A percentile compares a stretch with the other conserved stretches of the same genome.
These are phyloP conservation scores for Ceratonia siliqua DNA, from an alignment of 306 rosid species.

Conservation along the genomic window DNA sequence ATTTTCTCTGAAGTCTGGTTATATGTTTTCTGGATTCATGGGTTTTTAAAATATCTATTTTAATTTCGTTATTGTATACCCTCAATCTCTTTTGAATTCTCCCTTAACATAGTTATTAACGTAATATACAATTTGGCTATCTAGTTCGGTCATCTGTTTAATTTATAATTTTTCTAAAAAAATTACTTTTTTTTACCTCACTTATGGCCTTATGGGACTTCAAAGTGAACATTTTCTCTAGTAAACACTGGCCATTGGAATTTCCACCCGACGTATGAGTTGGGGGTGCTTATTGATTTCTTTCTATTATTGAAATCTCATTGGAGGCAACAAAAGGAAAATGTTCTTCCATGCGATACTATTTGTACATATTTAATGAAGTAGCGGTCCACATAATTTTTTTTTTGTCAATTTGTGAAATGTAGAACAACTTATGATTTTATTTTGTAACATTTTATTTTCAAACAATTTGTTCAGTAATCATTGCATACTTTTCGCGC, in stretches of 20 bases:
- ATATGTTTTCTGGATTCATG: background rate
- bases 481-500: background rate
- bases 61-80: background rate
- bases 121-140: background rate
- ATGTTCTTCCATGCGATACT: conserved; percentile 25
- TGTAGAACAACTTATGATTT: background rate
- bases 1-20: background rate
- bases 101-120: too few relatives aligned
- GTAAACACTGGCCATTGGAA: conserved; percentile 40
- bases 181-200: background rate
- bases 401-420: conserved; percentile 16
- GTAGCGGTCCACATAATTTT: background rate
- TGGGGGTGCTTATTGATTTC: conserved; percentile 27
- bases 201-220: conserved; percentile 14
- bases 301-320: conserved; percentile 29
- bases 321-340: conserved; percentile 39
- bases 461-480: background rate
- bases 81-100: background rate
- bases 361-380: background rate
- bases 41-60: background rate
- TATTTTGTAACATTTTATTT: conserved; percentile 15
- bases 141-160: background rate
- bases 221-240: conserved; percentile 27
- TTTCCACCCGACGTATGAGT: conserved; percentile 23
- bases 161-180: background rate